These are phyloP conservation scores for Dalbergia cultrata DNA, from an alignment of 306 rosid species.

Conservation along the genomic window DNA sequence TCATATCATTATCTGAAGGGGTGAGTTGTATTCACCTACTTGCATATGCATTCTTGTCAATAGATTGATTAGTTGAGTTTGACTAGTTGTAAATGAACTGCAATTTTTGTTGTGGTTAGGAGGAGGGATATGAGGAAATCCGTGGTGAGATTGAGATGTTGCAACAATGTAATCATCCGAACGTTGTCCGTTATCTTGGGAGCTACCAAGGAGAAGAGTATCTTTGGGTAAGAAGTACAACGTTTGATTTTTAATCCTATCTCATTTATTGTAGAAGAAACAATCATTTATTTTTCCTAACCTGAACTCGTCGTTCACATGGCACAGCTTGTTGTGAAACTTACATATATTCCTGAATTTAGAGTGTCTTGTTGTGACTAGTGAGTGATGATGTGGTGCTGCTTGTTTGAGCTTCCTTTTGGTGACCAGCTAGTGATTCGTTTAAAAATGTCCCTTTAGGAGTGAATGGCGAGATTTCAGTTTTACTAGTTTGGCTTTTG, in stretches of 20 bases:
- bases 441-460: conserved; percentile 5
- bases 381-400: not conserved
- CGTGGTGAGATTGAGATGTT: conserved; percentile 99
- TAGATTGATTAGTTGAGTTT: conserved; percentile 25
- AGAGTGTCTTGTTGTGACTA: conserved; percentile 20
- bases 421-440: conserved; percentile 26
- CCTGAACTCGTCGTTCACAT: conserved; percentile 14
- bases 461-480: not conserved
- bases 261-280: not conserved
- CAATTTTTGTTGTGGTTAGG: conserved; percentile 59
- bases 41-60: conserved; percentile 12
- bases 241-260: not conserved
- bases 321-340: conserved; percentile 24
- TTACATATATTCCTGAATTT: conserved; percentile 19
- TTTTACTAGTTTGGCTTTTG: conserved; percentile 21
- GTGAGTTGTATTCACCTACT: conserved; percentile 50
- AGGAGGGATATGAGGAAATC: conserved; percentile 98
- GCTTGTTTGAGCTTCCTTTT: conserved; percentile 19
- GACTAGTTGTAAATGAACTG: conserved; percentile 35
- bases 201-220: conserved; percentile 99
- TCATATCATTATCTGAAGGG: conserved; percentile 92
- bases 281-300: not conserved
- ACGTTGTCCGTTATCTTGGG: conserved; percentile 97
- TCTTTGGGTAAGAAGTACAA: conserved; percentile 80
- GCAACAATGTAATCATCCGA: conserved; percentile 98